A percentile compares a stretch with the other conserved stretches of the same genome.
These are phyloP conservation scores for Arthrobotrys pseudoclavata DNA, from an alignment of 2,329 filamentous ascomycete species.

Conservation along the genomic window DNA sequence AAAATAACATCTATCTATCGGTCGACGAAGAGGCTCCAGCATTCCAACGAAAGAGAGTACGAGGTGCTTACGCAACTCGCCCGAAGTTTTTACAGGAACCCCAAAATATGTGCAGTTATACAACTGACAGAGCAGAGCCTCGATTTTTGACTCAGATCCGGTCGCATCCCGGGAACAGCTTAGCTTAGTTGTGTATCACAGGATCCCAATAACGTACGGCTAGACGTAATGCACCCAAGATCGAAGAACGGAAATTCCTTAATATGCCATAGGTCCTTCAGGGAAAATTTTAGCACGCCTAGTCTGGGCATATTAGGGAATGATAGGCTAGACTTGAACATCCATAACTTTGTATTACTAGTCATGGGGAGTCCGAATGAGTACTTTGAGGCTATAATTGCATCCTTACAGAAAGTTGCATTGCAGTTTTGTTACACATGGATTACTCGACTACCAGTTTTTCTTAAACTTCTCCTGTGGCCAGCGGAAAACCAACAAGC, in stretches of 20 bases:
- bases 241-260: background rate
- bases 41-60: background rate
- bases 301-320: constrained; percentile 15
- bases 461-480: background rate
- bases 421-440: constrained; percentile 19
- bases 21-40: background rate
- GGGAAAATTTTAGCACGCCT: constrained; percentile 7
- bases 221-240: constrained; percentile 8
- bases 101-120: background rate
- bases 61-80: constrained; percentile 2
- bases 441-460: background rate
- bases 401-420: constrained; percentile 14
- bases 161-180: background rate
- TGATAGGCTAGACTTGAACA: constrained; percentile 37
- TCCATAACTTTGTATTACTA: background rate
- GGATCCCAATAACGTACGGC: constrained; percentile 27
- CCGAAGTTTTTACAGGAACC: background rate
- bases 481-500: background rate
- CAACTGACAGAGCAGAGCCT: constrained; percentile 11
- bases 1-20: constrained; percentile 1
- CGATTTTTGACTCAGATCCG: constrained; percentile 11
- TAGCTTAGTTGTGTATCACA: constrained; percentile 20
- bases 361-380: background rate
- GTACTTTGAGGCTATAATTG: constrained; percentile 23
- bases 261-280: constrained; percentile 26